Evolutionary conservation across 2,329 filamentous ascomycete species (phyloP), one percentile per base, ranked within the genome.

Genomic region (Teratosphaeria zuluensis): DNA sequence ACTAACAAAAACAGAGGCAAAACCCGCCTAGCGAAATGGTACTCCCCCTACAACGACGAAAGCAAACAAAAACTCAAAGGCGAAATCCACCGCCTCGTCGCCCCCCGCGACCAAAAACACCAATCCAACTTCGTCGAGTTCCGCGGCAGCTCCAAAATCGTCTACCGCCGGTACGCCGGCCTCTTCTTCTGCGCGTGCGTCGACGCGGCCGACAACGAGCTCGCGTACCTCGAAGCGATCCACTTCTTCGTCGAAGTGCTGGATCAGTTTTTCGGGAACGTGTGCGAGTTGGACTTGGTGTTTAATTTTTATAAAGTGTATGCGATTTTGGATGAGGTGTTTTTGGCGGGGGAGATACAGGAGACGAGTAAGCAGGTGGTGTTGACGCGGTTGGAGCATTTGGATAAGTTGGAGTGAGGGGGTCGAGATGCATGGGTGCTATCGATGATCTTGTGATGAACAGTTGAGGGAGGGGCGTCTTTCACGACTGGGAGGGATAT

Each of bases 111-210:
- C 77, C 94, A 99, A 74, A 99, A 99, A 74, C 96, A 99, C 80
- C 94, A 99, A 75, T 96, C 91, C 77, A 99, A 99, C 79, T 99
- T 99, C 71, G 94, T 99, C 81, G 94, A 99, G 68, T 86, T 86
- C 78, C 88, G 90, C 65, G 89, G 91, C 77, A 91, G 75, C 66
- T 76, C 92, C 73, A 97, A 96, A 79, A 89, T 99, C 68, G 90
- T 99, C 57, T 99, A 99, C 79, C 88, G 95, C 52, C 89, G 94
- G 63, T 99, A 99, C 77, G 94, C 94, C 0, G 94, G 94, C 0
- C 85, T 99, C 60, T 99, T 99, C 84, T 99, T 99, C 80, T 99
- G 94, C 80, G 95, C 92, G 57, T 97, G 94, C 76, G 94, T 99
- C 72, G 94, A 99, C 77, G 95, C 92, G 56, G 97, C 96, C 75